Conservation (phyloP, 208 protist genomes). For the Leishmania turanica region DNA sequence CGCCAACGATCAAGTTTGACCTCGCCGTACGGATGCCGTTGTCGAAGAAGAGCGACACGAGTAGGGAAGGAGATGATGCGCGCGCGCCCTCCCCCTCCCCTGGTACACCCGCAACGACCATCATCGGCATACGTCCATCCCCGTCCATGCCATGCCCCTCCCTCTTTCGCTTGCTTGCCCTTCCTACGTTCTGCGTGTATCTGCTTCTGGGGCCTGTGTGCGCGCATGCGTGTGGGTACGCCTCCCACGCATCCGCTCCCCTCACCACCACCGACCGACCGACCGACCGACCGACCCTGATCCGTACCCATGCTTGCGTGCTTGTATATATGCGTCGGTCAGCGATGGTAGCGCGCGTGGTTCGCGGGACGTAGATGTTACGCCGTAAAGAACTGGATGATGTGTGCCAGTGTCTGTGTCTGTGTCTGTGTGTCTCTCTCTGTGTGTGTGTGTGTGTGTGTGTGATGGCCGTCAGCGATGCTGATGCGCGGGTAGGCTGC, state of each 20-base stretch:
- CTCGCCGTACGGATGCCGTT: background rate
- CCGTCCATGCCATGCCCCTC: background rate
- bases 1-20: slow-evolving; percentile 11
- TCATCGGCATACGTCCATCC: background rate
- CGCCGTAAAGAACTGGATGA: background rate
- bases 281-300: too few species aligned
- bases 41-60: background rate
- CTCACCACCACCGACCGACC: too few species aligned
- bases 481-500: too few species aligned
- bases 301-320: background rate
- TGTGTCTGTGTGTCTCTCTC: background rate
- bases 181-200: too few species aligned
- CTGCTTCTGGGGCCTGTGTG: background rate
- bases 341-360: background rate
- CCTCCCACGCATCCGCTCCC: background rate
- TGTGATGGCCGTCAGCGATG: background rate
- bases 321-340: background rate
- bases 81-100: background rate
- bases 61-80: background rate
- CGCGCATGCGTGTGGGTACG: background rate
- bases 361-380: background rate
- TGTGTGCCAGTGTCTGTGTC: background rate
- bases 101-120: background rate
- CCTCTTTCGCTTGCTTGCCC: too few species aligned
- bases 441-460: background rate